These are phyloP conservation scores for Populus alba DNA, from an alignment of 345 rosid species.

Conservation along the genomic window DNA sequence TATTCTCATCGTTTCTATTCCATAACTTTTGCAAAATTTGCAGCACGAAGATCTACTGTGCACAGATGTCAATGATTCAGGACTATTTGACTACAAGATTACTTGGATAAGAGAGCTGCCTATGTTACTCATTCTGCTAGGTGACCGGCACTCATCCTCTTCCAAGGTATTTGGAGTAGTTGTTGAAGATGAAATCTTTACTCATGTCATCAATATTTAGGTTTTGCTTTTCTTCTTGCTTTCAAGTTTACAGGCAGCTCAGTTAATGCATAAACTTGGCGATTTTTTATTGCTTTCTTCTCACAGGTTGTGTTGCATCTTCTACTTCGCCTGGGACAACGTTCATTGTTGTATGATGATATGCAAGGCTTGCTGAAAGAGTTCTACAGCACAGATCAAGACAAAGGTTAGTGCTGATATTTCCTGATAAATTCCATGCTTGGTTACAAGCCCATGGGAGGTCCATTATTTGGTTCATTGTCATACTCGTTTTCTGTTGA, in stretches of 20 bases:
- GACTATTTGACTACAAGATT: constrained; percentile 42
- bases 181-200: constrained; percentile 4
- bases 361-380: constrained; percentile 44
- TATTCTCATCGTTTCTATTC: background rate
- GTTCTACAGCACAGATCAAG: constrained; percentile 49
- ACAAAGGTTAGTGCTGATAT: constrained; percentile 43
- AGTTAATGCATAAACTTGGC: background rate
- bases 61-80: constrained; percentile 46
- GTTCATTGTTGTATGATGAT: constrained; percentile 44
- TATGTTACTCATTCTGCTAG: constrained; percentile 51
- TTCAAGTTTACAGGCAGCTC: background rate
- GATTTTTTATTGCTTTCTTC: constrained; percentile 13
- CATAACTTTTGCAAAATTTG: constrained; percentile 6
- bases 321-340: constrained; percentile 63
- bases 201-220: background rate
- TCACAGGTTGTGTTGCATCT: constrained; percentile 64
- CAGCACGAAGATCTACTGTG: constrained; percentile 42
- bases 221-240: background rate
- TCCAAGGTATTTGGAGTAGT: constrained; percentile 45
- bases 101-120: constrained; percentile 80
- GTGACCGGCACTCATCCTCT: constrained; percentile 52
- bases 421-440: background rate
- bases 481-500: constrained; percentile 6
- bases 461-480: background rate
- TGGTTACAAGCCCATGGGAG: constrained; percentile 9